Percentiles rank a stretch among this genome's conserved stretches.
These are phyloP conservation scores for Beta corolliflora DNA, from an alignment of 179 eudicot species.

Conservation along the genomic window DNA sequence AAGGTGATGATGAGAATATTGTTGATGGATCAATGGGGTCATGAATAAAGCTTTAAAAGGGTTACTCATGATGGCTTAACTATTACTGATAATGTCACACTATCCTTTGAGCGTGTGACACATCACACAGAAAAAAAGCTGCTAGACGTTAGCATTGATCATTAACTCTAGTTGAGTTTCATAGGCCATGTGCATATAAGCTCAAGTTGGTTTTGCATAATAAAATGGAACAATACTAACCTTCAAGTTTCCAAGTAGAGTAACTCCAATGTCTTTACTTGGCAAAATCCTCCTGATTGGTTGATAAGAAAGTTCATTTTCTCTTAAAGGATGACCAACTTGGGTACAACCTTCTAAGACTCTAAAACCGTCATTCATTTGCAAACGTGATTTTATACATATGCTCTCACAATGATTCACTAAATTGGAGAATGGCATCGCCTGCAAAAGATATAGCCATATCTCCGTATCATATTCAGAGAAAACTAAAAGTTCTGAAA, in stretches of 20 bases:
- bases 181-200: not conserved
- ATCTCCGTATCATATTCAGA: not conserved
- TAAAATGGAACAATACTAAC: conserved; percentile 33
- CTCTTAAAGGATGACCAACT: conserved; percentile 35
- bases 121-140: too few species aligned
- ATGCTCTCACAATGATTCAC: conserved; percentile 51
- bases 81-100: too few species aligned
- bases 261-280: conserved; percentile 61
- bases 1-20: too few species aligned
- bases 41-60: too few species aligned
- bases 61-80: too few species aligned
- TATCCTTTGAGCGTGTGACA: too few species aligned
- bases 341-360: conserved; percentile 33
- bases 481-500: not conserved
- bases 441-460: conserved; percentile 47
- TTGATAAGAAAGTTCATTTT: conserved; percentile 35
- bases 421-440: conserved; percentile 61
- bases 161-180: not conserved
- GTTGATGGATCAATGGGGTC: too few species aligned
- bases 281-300: conserved; percentile 49
- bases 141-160: not conserved
- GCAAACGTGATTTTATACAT: conserved; percentile 47
- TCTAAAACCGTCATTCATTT: conserved; percentile 30
- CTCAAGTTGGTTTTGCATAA: not conserved
- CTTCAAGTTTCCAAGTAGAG: conserved; percentile 72